phyloP scores from a whole-genome alignment of 2,329 filamentous ascomycete genomes.

The Magnaporthiopsis rhizophila region DNA sequence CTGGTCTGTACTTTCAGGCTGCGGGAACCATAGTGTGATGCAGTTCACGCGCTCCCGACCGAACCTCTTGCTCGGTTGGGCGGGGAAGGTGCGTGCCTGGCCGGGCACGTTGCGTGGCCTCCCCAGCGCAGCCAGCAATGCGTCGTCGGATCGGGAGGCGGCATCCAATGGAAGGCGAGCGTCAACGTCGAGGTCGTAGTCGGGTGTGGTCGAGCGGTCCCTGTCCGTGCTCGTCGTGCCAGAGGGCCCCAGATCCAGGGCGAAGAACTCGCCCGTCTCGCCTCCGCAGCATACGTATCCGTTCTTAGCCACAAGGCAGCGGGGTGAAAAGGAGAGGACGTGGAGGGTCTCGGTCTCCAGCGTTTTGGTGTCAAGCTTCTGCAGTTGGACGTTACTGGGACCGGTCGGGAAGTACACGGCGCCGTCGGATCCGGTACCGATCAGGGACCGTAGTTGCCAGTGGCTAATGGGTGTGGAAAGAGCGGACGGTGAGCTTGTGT shows the following conservation, averaged over 20 bases:
- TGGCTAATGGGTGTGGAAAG: constrained; percentile 43
- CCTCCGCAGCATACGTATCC: constrained; percentile 91
- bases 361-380: constrained; percentile 60
- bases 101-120: constrained; percentile 36
- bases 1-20: constrained; percentile 21
- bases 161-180: constrained; percentile 22
- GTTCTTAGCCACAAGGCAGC: constrained; percentile 77
- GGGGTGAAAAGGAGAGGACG: constrained; percentile 62
- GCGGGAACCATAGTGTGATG: constrained; percentile 55
- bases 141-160: constrained; percentile 23
- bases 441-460: constrained; percentile 83
- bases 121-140: constrained; percentile 27
- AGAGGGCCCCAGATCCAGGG: constrained; percentile 50
- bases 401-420: constrained; percentile 80
- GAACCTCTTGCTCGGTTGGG: constrained; percentile 43
- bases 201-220: constrained; percentile 16
- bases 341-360: constrained; percentile 67
- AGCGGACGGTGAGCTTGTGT: not conserved
- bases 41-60: constrained; percentile 58
- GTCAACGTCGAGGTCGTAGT: constrained; percentile 19
- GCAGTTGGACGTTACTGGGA: constrained; percentile 55
- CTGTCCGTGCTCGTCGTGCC: not conserved
- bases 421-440: constrained; percentile 71
- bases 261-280: constrained; percentile 78
- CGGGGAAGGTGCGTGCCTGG: constrained; percentile 38